Evolutionary conservation across 441 rosid genomes (phyloP).

Genomic region (Populus hybrid): DNA sequence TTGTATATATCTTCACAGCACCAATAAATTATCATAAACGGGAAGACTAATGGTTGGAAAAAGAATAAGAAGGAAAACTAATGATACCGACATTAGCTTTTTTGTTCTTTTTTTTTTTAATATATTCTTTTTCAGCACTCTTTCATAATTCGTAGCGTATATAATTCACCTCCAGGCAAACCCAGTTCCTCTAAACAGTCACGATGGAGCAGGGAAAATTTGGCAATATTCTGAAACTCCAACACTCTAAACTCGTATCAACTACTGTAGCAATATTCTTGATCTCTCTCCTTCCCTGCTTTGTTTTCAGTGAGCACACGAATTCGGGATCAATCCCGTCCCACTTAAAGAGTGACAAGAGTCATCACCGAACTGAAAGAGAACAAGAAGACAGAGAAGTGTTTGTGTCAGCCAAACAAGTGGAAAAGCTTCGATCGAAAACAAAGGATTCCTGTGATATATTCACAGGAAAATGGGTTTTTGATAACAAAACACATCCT

Average conservation of each 20-base stretch:
- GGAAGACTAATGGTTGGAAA: neutral
- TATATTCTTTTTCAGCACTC: neutral
- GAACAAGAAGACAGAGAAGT: neutral
- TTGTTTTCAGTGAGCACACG: neutral
- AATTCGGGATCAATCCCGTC: neutral
- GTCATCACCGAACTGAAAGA: neutral
- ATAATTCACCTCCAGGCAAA: neutral
- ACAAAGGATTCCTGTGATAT: conserved; percentile 57
- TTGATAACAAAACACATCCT: conserved; percentile 49
- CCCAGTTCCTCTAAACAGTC: neutral
- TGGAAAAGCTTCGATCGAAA: conserved; percentile 17
- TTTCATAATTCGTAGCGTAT: neutral
- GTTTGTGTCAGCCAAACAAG: neutral
- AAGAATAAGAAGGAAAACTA: neutral
- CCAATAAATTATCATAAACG: too few species aligned
- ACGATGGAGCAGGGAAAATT: neutral
- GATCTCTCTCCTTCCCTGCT: neutral
- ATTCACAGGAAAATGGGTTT: conserved; percentile 69
- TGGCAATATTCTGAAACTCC: neutral
- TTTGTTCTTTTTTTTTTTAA: too few species aligned
- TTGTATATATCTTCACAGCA: neutral
- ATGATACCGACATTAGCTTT: neutral
- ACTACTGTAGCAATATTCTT: neutral
- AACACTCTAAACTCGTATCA: neutral
- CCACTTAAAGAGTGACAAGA: neutral